Evolutionary conservation across 208 protist species (phyloP).

Genomic region (Strigomonas culicis): DNA sequence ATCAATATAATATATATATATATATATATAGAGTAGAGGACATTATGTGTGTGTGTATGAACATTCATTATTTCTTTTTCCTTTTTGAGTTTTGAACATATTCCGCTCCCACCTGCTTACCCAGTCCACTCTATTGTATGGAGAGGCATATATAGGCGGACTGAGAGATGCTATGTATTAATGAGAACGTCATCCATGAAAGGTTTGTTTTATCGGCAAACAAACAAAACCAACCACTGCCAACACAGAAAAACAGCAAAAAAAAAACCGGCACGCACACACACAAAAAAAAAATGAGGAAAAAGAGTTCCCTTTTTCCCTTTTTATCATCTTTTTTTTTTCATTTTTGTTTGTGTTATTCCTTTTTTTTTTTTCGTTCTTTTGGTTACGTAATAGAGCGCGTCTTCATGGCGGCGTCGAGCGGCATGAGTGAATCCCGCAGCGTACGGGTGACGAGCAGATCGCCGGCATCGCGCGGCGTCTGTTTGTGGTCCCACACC

Average conservation of each 20-base stretch:
- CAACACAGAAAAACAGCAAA: constrained; percentile 13
- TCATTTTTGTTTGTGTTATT: neutral
- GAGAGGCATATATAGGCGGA: too few relatives aligned
- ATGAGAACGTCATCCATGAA: too few relatives aligned
- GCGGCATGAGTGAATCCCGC: constrained; percentile 15
- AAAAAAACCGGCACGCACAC: neutral
- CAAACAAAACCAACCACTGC: constrained; percentile 9
- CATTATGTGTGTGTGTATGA: too few relatives aligned
- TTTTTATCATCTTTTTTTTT: constrained; percentile 2
- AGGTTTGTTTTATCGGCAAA: constrained; percentile 13
- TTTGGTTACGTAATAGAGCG: neutral
- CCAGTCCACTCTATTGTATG: too few relatives aligned
- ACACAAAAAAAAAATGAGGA: constrained; percentile 11
- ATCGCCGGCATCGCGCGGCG: constrained; percentile 39
- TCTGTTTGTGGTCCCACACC: constrained; percentile 33
- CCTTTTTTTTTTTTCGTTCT: constrained; percentile 1
- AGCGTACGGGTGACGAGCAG: constrained; percentile 25
- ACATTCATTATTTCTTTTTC: too few relatives aligned
- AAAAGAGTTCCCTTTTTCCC: constrained; percentile 7
- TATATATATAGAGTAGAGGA: too few relatives aligned
- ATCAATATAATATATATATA: neutral
- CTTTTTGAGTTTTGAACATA: too few relatives aligned
- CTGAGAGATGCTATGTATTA: too few relatives aligned
- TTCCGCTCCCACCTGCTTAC: too few relatives aligned
- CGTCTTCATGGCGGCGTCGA: constrained; percentile 1